A percentile compares a stretch with the other conserved stretches of the same genome.
Evolutionary conservation across 2,329 filamentous ascomycete genomes (phyloP).

Genomic region (Curvularia verruculosa): DNA sequence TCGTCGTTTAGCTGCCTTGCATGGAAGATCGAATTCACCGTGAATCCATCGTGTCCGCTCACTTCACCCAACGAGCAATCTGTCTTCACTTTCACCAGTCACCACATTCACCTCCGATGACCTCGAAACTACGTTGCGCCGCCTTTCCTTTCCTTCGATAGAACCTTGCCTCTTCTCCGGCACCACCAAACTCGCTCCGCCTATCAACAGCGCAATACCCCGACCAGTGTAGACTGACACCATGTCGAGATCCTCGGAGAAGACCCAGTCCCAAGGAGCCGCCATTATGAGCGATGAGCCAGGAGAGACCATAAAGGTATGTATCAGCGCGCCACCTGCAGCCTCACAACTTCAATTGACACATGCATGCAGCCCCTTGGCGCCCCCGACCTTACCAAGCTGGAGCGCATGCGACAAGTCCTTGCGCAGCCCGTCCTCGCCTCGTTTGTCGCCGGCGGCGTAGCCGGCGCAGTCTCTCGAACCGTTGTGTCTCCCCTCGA

Average conservation of each 20-base stretch:
- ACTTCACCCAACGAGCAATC: constrained; percentile 17
- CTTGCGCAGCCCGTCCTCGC: constrained; percentile 85
- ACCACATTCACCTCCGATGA: constrained; percentile 40
- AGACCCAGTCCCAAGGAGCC: constrained; percentile 23
- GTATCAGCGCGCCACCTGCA: constrained; percentile 14
- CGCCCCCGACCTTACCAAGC: constrained; percentile 23
- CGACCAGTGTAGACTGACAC: constrained; percentile 13
- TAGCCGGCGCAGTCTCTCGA: constrained; percentile 94
- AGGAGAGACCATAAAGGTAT: constrained; percentile 31
- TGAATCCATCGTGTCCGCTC: constrained; percentile 22
- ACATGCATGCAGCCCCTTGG: constrained; percentile 22
- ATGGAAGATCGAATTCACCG: constrained; percentile 37
- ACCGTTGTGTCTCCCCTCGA: constrained; percentile 97
- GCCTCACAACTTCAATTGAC: constrained; percentile 22
- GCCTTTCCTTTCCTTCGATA: constrained; percentile 32
- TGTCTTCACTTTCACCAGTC: constrained; percentile 21
- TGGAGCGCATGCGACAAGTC: constrained; percentile 38
- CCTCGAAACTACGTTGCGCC: constrained; percentile 28
- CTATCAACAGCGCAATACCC: constrained; percentile 6
- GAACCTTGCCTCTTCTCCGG: constrained; percentile 9
- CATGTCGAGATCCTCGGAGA: constrained; percentile 31
- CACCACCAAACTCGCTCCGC: neutral
- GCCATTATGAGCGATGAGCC: constrained; percentile 30
- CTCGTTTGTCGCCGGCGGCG: constrained; percentile 90
- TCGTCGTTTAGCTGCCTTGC: constrained; percentile 28